Conservation (phyloP, 2,329 filamentous ascomycete species). For the Calonectria pseudoturangicola region DNA sequence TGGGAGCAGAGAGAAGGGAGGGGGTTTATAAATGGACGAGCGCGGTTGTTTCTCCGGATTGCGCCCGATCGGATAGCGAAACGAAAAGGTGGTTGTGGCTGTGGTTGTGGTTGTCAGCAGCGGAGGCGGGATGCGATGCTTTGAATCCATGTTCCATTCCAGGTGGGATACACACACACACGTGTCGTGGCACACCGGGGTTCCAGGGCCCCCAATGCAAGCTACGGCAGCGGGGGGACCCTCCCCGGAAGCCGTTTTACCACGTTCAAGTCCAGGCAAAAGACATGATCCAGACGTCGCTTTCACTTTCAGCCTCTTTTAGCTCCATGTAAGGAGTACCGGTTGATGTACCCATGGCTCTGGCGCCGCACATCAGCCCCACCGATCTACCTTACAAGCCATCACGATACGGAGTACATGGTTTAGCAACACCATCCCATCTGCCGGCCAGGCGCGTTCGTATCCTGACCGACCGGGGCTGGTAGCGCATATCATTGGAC, state of each 20-base stretch:
- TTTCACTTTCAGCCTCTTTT: conserved; percentile 27
- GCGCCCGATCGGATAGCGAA: not conserved
- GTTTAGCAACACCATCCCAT: conserved; percentile 5
- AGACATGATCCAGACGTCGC: conserved; percentile 3
- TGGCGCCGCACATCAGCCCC: conserved; percentile 18
- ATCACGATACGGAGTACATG: conserved; percentile 17
- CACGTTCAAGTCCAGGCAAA: not conserved
- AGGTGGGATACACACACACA: conserved; percentile 15
- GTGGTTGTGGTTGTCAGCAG: not conserved
- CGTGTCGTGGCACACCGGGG: conserved; percentile 15
- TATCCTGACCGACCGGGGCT: conserved; percentile 13
- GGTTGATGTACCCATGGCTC: conserved; percentile 23
- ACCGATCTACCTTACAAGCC: conserved; percentile 20
- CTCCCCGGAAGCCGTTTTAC: conserved; percentile 10
- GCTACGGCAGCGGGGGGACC: conserved; percentile 1
- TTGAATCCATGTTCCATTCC: conserved; percentile 1
- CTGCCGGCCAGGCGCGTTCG: conserved; percentile 3
- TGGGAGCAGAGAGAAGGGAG: not conserved
- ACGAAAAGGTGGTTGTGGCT: too few relatives aligned
- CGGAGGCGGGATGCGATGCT: not conserved
- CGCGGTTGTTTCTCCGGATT: not conserved
- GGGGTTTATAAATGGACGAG: not conserved
- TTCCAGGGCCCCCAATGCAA: not conserved
- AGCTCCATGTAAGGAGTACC: conserved; percentile 21
- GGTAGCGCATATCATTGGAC: conserved; percentile 21